These are phyloP conservation scores for Linanthus parryae DNA, from an alignment of 148 eudicot genomes.

Conservation along the genomic window DNA sequence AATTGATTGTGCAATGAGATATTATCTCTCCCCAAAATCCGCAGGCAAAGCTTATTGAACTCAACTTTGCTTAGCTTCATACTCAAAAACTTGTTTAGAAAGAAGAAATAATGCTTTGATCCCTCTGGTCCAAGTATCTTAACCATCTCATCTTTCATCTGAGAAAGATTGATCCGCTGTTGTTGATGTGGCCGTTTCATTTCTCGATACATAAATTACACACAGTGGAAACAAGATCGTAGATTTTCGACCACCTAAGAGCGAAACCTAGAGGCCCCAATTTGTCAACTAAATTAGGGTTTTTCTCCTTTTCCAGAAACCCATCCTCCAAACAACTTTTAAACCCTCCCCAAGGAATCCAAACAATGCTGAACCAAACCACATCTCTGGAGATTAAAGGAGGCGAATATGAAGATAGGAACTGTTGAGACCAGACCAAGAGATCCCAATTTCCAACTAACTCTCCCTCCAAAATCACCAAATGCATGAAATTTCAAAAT, in stretches of 20 bases:
- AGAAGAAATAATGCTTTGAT: constrained; percentile 40
- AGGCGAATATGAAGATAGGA: constrained; percentile 2
- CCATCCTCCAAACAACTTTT: constrained; percentile 23
- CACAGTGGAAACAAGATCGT: constrained; percentile 7
- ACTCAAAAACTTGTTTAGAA: constrained; percentile 32
- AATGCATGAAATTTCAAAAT: constrained; percentile 14
- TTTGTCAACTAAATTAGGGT: constrained; percentile 24
- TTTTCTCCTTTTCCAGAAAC: constrained; percentile 22
- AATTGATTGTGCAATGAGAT: constrained; percentile 53
- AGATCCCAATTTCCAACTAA: constrained; percentile 34
- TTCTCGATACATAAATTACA: constrained; percentile 25
- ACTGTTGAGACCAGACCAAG: constrained; percentile 15
- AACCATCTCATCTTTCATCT: constrained; percentile 37
- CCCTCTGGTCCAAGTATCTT: constrained; percentile 46
- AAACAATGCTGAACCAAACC: constrained; percentile 14
- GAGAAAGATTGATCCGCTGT: constrained; percentile 38
- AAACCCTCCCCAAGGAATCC: constrained; percentile 15
- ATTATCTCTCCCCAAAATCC: constrained; percentile 49
- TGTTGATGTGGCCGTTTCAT: constrained; percentile 37
- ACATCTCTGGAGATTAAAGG: constrained; percentile 21
- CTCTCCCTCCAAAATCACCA: constrained; percentile 54
- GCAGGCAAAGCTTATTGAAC: constrained; percentile 38
- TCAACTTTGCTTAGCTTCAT: constrained; percentile 43
- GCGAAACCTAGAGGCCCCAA: too few species aligned
- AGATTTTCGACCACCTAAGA: constrained; percentile 8